Evolutionary conservation across 306 rosid species (phyloP).

Genomic region (Mimosa pudica): DNA sequence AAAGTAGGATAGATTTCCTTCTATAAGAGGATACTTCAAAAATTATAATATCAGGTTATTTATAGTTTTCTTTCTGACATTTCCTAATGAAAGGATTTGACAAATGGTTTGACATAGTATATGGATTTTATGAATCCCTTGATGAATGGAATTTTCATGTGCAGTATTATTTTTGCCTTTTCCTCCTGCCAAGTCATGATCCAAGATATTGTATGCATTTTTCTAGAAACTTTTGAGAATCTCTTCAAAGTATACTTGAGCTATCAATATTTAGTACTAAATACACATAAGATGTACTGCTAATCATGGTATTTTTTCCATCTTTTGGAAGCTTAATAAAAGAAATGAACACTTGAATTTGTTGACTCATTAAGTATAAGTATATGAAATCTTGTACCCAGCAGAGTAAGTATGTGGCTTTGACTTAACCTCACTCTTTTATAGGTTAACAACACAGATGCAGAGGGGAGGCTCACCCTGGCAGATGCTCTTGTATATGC

Average conservation of each 20-base stretch:
- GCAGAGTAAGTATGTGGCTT: constrained; percentile 24
- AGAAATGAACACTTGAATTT: constrained; percentile 6
- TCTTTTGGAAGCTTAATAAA: constrained; percentile 13
- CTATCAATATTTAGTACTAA: constrained; percentile 17
- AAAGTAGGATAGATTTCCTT: background rate
- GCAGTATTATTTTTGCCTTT: background rate
- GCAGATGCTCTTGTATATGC: constrained; percentile 97
- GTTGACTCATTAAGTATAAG: constrained; percentile 6
- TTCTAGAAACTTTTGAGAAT: background rate
- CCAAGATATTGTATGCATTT: background rate
- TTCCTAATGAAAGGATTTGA: background rate
- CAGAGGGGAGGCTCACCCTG: constrained; percentile 97
- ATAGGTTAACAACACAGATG: constrained; percentile 99
- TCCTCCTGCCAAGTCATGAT: background rate
- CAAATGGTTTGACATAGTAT: background rate
- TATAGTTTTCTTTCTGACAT: background rate
- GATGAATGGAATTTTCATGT: background rate
- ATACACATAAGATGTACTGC: background rate
- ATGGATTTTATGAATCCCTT: background rate
- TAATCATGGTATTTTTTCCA: constrained; percentile 1
- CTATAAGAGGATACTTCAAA: background rate
- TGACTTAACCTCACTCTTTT: constrained; percentile 31
- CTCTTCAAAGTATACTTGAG: constrained; percentile 13
- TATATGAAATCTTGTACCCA: constrained; percentile 8
- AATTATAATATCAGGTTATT: background rate